These are phyloP conservation scores for Candida saitoana DNA, from an alignment of 805 yeast genomes.

Conservation along the genomic window DNA sequence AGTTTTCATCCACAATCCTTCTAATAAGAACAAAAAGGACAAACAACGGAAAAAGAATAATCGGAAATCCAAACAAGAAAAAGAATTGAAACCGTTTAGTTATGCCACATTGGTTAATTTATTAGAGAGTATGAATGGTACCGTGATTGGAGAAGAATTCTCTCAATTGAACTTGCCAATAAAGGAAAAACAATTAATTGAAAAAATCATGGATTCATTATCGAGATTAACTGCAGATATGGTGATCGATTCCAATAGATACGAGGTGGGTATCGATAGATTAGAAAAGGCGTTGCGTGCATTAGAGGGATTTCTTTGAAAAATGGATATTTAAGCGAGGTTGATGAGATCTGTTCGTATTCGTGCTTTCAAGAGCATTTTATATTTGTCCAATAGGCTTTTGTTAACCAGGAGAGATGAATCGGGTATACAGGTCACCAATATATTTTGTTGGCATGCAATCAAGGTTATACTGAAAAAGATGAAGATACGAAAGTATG, in stretches of 20 bases:
- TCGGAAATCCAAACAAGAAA: slow-evolving; percentile 6
- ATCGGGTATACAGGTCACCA: too few relatives aligned
- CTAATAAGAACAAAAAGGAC: slow-evolving; percentile 18
- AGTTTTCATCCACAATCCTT: slow-evolving; percentile 25
- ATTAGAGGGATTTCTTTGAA: slow-evolving; percentile 66
- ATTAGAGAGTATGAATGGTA: slow-evolving; percentile 56
- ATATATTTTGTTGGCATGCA: too few relatives aligned
- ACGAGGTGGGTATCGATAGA: slow-evolving; percentile 74
- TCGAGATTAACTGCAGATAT: slow-evolving; percentile 86
- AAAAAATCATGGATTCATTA: slow-evolving; percentile 79
- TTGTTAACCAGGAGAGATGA: too few relatives aligned
- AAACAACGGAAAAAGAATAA: slow-evolving; percentile 9
- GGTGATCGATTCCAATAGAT: slow-evolving; percentile 77
- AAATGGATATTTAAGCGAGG: too few relatives aligned
- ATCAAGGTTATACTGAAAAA: too few relatives aligned
- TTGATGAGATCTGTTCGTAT: too few relatives aligned
- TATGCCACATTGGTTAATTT: slow-evolving; percentile 47
- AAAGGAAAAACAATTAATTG: slow-evolving; percentile 75
- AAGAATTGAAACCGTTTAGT: slow-evolving; percentile 33
- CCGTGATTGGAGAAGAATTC: slow-evolving; percentile 67
- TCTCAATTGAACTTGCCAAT: slow-evolving; percentile 66
- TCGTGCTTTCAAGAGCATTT: too few relatives aligned
- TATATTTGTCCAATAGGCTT: too few relatives aligned
- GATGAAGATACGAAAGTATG: too few relatives aligned
- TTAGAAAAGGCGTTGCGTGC: slow-evolving; percentile 79